A percentile compares a stretch with the other conserved stretches of the same genome.
These are phyloP conservation scores for Coix lacrymajobi DNA, from an alignment of 176 grass and related monocot genomes.

Conservation along the genomic window DNA sequence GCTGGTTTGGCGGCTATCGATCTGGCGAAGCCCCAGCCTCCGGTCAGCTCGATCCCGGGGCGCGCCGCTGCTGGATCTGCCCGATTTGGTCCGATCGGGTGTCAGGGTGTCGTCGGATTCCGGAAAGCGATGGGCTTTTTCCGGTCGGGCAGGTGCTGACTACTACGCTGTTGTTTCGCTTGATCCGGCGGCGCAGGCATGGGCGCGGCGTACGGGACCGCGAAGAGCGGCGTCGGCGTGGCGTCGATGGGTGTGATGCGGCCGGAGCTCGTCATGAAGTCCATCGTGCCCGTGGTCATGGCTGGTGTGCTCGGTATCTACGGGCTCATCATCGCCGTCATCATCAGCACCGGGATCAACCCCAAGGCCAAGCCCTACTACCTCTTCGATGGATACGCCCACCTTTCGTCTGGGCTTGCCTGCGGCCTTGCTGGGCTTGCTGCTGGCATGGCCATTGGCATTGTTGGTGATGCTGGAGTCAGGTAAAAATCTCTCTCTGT, in stretches of 20 bases:
- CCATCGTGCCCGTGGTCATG: slow-evolving; percentile 99
- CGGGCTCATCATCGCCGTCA: slow-evolving; percentile 92
- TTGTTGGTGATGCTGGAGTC: slow-evolving; percentile 95
- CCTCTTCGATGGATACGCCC: slow-evolving; percentile 93
- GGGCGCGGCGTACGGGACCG: slow-evolving; percentile 95
- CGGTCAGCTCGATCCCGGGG: not conserved
- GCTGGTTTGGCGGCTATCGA: not conserved
- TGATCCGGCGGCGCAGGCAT: slow-evolving; percentile 51
- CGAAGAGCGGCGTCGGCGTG: slow-evolving; percentile 98
- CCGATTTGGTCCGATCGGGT: not conserved
- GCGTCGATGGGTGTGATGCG: slow-evolving; percentile 99
- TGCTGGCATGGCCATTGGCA: slow-evolving; percentile 95
- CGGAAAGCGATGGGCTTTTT: not conserved
- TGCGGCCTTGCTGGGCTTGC: slow-evolving; percentile 91
- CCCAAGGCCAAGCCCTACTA: slow-evolving; percentile 96
- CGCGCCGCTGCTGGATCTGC: not conserved
- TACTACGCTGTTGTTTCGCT: not conserved
- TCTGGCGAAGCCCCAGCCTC: not conserved
- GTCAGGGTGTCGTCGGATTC: no score
- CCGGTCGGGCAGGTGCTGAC: not conserved
- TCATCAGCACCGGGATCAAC: slow-evolving; percentile 95
- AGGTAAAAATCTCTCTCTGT: slow-evolving; percentile 28
- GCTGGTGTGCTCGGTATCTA: slow-evolving; percentile 98
- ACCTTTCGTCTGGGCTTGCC: slow-evolving; percentile 80
- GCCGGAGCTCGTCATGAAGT: slow-evolving; percentile 99